Conservation (phyloP, 2,329 filamentous ascomycete genomes). For the Magnaporthales sp. region DNA sequence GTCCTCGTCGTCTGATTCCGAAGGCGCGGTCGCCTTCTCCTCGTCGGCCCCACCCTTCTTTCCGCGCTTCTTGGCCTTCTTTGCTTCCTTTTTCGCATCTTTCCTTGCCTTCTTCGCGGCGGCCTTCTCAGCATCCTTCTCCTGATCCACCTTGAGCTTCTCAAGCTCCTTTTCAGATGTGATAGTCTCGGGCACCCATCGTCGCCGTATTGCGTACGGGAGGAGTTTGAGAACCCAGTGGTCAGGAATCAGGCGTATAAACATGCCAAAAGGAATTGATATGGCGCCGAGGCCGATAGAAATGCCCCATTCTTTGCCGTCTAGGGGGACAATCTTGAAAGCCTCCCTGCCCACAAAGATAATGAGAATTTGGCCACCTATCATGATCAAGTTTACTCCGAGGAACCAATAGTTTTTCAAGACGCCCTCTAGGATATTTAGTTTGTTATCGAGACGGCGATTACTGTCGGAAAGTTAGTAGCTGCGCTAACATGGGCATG, state of each 20-base stretch:
- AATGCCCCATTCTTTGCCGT: slow-evolving; percentile 70
- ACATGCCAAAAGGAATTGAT: slow-evolving; percentile 64
- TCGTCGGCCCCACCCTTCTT: slow-evolving; percentile 2
- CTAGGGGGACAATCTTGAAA: slow-evolving; percentile 57
- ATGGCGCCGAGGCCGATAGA: slow-evolving; percentile 69
- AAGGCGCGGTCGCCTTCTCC: background rate
- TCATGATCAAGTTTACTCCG: slow-evolving; percentile 70
- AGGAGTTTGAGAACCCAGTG: slow-evolving; percentile 24
- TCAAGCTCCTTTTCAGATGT: slow-evolving; percentile 4
- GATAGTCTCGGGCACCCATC: slow-evolving; percentile 13
- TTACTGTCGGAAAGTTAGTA: slow-evolving; percentile 37
- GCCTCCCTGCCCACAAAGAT: slow-evolving; percentile 71
- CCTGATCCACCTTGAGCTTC: slow-evolving; percentile 3
- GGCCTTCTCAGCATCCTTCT: slow-evolving; percentile 6
- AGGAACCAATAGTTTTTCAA: slow-evolving; percentile 75
- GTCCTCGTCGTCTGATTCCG: slow-evolving; percentile 4
- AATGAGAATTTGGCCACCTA: slow-evolving; percentile 77
- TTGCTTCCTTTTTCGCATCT: slow-evolving; percentile 3
- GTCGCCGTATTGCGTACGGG: slow-evolving; percentile 12
- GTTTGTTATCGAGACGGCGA: slow-evolving; percentile 74
- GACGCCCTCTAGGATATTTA: slow-evolving; percentile 83
- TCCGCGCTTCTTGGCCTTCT: background rate
- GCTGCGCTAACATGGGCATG: background rate
- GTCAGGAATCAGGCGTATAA: slow-evolving; percentile 69
- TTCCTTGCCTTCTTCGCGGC: slow-evolving; percentile 9